Evolutionary conservation across 169 alveolate genomes (phyloP).

Genomic region (Babesia caballi): DNA sequence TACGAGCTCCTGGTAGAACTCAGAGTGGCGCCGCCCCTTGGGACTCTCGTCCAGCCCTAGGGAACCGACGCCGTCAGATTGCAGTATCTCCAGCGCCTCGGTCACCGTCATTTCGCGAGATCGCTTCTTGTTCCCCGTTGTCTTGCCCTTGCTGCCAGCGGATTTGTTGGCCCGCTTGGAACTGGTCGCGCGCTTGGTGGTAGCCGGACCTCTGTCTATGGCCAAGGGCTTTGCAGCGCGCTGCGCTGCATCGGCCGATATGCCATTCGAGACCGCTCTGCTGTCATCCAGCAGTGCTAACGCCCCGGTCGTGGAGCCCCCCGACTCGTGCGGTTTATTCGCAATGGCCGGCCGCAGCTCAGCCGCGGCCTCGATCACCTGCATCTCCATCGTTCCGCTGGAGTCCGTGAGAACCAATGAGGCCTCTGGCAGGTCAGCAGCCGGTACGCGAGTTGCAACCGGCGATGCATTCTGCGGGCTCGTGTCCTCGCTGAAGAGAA

Average conservation of each 20-base stretch:
- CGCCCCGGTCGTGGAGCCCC: neutral
- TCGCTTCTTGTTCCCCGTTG: neutral
- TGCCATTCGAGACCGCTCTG: neutral
- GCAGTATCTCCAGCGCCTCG: conserved; percentile 56
- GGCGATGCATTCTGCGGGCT: neutral
- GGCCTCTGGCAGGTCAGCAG: conserved; percentile 26
- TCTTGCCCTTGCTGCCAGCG: neutral
- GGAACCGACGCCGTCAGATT: conserved; percentile 1
- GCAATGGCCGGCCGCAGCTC: conserved; percentile 1
- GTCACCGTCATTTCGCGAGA: conserved; percentile 30
- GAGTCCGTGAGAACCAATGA: conserved; percentile 53
- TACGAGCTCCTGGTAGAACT: neutral
- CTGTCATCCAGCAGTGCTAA: neutral
- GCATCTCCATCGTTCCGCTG: conserved; percentile 41
- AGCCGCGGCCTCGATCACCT: conserved; percentile 11
- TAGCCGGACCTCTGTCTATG: neutral
- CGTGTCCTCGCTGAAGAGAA: neutral
- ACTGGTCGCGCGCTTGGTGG: neutral
- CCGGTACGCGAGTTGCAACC: neutral
- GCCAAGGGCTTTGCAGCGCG: neutral
- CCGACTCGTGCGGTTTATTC: neutral
- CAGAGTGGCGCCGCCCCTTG: neutral
- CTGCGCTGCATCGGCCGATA: too few species aligned
- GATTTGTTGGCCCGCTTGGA: neutral
- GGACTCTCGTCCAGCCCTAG: conserved; percentile 9